phyloP scores from a whole-genome alignment of 2,329 filamentous ascomycete genomes.

The Elsinoe batatas region DNA sequence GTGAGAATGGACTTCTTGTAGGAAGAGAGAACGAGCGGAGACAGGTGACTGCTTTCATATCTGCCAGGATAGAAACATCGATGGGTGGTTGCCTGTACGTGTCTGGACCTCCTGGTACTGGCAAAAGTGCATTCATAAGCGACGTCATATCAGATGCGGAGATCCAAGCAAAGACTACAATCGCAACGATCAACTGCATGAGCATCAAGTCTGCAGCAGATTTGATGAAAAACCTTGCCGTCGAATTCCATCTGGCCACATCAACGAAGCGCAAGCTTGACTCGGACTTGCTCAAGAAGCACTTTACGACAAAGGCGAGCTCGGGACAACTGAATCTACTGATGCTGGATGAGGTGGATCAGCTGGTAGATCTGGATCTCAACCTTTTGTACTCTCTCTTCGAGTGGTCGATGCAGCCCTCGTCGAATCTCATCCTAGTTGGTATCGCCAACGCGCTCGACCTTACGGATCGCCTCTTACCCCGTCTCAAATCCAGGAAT shows the following conservation, averaged over 20 bases:
- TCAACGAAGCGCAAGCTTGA: constrained; percentile 58
- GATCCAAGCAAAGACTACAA: constrained; percentile 46
- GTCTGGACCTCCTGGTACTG: constrained; percentile 89
- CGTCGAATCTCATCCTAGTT: constrained; percentile 71
- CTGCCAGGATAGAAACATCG: constrained; percentile 48
- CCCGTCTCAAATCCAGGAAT: constrained; percentile 83
- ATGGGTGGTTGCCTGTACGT: constrained; percentile 82
- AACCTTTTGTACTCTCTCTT: constrained; percentile 90
- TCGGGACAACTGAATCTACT: constrained; percentile 59
- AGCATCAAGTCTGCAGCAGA: constrained; percentile 84
- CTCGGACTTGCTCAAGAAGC: constrained; percentile 54
- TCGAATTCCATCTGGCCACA: constrained; percentile 52
- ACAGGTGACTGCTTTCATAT: constrained; percentile 61
- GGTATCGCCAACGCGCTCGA: constrained; percentile 96
- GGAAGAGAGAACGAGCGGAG: constrained; percentile 62
- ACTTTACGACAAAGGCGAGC: constrained; percentile 55
- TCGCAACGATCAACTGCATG: constrained; percentile 90
- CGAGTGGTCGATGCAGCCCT: constrained; percentile 81
- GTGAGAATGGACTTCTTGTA: constrained; percentile 62
- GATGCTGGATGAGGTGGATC: constrained; percentile 88
- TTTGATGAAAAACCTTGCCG: constrained; percentile 68
- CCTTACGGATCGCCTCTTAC: constrained; percentile 87
- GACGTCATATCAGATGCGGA: constrained; percentile 59
- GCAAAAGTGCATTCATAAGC: constrained; percentile 88
- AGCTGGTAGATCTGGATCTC: constrained; percentile 77